phyloP scores from a whole-genome alignment of 2,329 filamentous ascomycete genomes.

The Penicillium sp. region DNA sequence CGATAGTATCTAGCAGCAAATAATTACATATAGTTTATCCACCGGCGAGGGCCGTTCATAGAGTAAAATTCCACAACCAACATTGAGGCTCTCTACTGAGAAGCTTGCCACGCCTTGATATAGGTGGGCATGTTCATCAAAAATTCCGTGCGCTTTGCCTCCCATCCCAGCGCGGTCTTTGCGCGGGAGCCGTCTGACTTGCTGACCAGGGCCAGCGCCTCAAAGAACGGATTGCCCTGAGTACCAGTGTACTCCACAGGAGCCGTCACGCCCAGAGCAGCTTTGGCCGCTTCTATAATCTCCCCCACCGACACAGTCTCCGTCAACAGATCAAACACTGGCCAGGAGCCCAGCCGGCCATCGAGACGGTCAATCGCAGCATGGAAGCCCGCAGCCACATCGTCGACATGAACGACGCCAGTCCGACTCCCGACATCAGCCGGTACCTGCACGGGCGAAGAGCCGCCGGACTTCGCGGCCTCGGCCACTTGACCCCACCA shows the following conservation, averaged over 20 bases:
- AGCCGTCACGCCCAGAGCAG: slow-evolving; percentile 22
- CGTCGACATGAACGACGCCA: slow-evolving; percentile 40
- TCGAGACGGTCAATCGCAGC: slow-evolving; percentile 35
- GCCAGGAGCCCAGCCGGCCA: slow-evolving; percentile 30
- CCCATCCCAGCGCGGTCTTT: slow-evolving; percentile 35
- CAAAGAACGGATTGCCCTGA: slow-evolving; percentile 24
- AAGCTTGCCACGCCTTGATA: slow-evolving; percentile 10
- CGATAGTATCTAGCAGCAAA: no score
- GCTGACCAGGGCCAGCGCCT: slow-evolving; percentile 26
- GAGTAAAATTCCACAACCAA: no score
- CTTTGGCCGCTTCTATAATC: slow-evolving; percentile 24
- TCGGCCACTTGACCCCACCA: slow-evolving; percentile 12
- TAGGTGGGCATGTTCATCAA: slow-evolving; percentile 20
- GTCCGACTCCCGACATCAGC: slow-evolving; percentile 22
- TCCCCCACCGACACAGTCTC: slow-evolving; percentile 26
- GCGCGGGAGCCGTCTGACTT: slow-evolving; percentile 28
- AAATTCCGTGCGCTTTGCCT: slow-evolving; percentile 29
- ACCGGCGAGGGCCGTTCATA: no score
- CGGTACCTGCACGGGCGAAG: slow-evolving; percentile 18
- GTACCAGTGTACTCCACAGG: slow-evolving; percentile 26
- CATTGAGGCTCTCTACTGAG: no score
- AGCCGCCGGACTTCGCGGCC: slow-evolving; percentile 14
- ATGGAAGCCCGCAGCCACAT: slow-evolving; percentile 35
- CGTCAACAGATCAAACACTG: slow-evolving; percentile 40
- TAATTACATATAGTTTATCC: no score